A percentile compares a stretch with the other conserved stretches of the same genome.
Evolutionary conservation across 306 rosid genomes (phyloP).

Genomic region (Castanea mollissima): DNA sequence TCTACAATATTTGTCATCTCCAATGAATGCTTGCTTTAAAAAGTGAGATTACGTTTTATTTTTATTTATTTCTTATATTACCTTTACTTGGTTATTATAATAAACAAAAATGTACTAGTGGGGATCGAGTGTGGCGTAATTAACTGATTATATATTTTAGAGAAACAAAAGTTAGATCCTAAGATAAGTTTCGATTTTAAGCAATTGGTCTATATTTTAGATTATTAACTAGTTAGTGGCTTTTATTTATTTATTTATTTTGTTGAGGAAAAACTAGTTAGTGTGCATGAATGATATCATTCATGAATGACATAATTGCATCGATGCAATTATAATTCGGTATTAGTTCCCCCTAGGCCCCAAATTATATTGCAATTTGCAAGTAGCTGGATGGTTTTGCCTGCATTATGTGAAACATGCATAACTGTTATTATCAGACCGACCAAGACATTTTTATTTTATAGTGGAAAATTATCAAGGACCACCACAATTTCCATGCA

Average conservation of each 20-base stretch:
- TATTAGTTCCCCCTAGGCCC: not conserved
- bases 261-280: too few relatives aligned
- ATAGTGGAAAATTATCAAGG: too few relatives aligned
- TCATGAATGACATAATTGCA: too few relatives aligned
- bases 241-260: too few relatives aligned
- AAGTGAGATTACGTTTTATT: conserved; percentile 21
- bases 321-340: not conserved
- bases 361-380: not conserved
- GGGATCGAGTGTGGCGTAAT: conserved; percentile 14
- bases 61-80: too few relatives aligned
- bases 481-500: too few relatives aligned
- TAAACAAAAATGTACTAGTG: not conserved
- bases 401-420: not conserved
- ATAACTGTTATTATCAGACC: not conserved
- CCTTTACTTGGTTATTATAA: conserved; percentile 19
- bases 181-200: too few relatives aligned
- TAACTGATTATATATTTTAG: too few relatives aligned
- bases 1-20: not conserved
- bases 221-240: too few relatives aligned
- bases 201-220: too few relatives aligned
- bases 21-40: not conserved
- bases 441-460: not conserved
- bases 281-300: not conserved
- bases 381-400: not conserved
- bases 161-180: too few relatives aligned